Evolutionary conservation across 139 green algal genomes (phyloP).

Genomic region (Coccomyxa sp.): DNA sequence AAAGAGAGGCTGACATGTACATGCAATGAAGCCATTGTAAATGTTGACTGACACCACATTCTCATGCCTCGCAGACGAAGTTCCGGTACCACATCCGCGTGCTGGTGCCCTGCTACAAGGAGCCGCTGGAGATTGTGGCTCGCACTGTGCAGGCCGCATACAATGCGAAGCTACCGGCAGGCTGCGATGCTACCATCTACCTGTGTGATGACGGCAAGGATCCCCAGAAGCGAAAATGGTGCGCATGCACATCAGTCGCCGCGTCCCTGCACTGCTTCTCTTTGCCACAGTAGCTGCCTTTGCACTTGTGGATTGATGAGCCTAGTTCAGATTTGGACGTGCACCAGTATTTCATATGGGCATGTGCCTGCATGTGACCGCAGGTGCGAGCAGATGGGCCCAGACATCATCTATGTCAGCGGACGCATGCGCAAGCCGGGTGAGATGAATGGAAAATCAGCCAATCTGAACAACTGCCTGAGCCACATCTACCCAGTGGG

Average conservation of each 20-base stretch:
- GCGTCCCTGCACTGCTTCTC: slow-evolving; percentile 44
- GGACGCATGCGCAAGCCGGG: slow-evolving; percentile 48
- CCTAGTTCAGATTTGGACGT: no score
- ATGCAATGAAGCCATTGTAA: not conserved
- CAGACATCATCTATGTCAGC: slow-evolving; percentile 43
- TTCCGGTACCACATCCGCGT: slow-evolving; percentile 19
- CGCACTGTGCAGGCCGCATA: slow-evolving; percentile 7
- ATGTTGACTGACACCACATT: not conserved
- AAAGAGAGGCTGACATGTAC: not conserved
- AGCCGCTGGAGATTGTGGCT: slow-evolving; percentile 24
- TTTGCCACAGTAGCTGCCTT: not conserved
- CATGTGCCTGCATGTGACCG: not conserved
- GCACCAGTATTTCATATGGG: not conserved
- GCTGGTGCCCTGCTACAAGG: slow-evolving; percentile 33
- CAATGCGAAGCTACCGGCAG: slow-evolving; percentile 15
- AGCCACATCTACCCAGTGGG: slow-evolving; percentile 51
- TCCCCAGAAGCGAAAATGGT: slow-evolving; percentile 44
- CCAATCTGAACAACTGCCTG: slow-evolving; percentile 74
- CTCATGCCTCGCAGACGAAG: slow-evolving; percentile 5
- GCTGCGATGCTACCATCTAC: slow-evolving; percentile 34
- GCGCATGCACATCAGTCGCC: slow-evolving; percentile 2
- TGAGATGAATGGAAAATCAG: slow-evolving; percentile 79
- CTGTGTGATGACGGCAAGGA: slow-evolving; percentile 56
- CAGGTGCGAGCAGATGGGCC: slow-evolving; percentile 23
- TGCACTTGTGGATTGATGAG: not conserved